phyloP scores from a whole-genome alignment of 495 filamentous ascomycete species.

The Monascus purpureus region DNA sequence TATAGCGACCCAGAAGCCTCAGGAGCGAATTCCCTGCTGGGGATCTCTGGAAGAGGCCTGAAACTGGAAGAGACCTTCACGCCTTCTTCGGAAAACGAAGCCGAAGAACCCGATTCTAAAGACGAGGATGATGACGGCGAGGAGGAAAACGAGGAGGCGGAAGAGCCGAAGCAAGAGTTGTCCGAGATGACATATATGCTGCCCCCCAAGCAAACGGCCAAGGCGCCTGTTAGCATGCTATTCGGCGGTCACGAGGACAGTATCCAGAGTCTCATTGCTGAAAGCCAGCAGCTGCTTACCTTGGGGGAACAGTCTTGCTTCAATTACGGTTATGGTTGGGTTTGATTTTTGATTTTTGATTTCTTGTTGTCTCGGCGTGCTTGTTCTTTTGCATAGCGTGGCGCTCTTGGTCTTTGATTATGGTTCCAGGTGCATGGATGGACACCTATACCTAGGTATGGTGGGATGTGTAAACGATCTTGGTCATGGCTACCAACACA shows the following conservation, averaged over 20 bases:
- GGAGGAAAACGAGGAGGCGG: constrained; percentile 13
- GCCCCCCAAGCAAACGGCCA: constrained; percentile 14
- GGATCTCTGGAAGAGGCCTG: constrained; percentile 49
- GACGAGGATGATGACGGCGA: constrained; percentile 27
- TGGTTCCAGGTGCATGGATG: too few species aligned
- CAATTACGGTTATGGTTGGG: constrained; percentile 30
- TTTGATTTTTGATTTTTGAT: constrained; percentile 9
- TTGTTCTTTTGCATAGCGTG: constrained; percentile 22
- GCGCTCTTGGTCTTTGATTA: constrained; percentile 13
- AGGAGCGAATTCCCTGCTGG: constrained; percentile 30
- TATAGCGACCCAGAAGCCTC: constrained; percentile 53
- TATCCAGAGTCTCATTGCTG: constrained; percentile 14
- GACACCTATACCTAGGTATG: too few species aligned
- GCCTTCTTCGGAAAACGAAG: constrained; percentile 48
- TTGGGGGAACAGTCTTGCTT: constrained; percentile 20
- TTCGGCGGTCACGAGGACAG: constrained; percentile 27
- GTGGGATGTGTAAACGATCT: too few species aligned
- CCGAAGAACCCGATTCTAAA: constrained; percentile 39
- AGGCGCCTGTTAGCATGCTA: constrained; percentile 24
- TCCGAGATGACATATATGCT: not conserved
- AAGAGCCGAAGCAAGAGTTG: constrained; percentile 1
- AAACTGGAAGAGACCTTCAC: constrained; percentile 78
- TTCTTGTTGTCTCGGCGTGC: constrained; percentile 4
- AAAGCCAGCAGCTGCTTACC: constrained; percentile 15
- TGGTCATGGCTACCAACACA: too few species aligned